Percentiles rank a stretch among this genome's conserved stretches.
phyloP scores from a whole-genome alignment of 148 eudicot species.

The Vaccinium macrocarpon region DNA sequence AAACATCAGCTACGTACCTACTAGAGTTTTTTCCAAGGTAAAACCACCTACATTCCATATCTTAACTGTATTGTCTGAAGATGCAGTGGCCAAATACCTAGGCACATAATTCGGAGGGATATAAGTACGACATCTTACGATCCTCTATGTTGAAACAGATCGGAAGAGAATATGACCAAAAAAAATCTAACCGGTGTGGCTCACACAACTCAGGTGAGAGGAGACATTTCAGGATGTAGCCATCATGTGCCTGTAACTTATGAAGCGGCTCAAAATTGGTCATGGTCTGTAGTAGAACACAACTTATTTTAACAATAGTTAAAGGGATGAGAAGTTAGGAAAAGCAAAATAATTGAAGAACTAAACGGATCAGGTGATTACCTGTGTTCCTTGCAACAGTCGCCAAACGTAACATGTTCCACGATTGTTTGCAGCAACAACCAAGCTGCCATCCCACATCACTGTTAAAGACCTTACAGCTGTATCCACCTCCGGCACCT shows the following conservation, averaged over 20 bases:
- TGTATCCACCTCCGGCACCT: slow-evolving; percentile 99
- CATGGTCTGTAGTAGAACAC: slow-evolving; percentile 67
- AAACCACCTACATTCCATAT: slow-evolving; percentile 93
- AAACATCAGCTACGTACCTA: slow-evolving; percentile 14
- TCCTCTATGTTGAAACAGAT: background rate
- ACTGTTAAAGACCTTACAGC: slow-evolving; percentile 94
- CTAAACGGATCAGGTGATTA: slow-evolving; percentile 18
- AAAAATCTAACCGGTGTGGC: slow-evolving; percentile 53
- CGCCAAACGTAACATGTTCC: slow-evolving; percentile 99
- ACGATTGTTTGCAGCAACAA: slow-evolving; percentile 91
- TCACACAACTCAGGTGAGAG: slow-evolving; percentile 91
- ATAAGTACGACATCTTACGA: background rate
- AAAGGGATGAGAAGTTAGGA: background rate
- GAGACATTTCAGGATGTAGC: slow-evolving; percentile 93
- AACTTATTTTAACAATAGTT: background rate
- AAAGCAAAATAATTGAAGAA: background rate
- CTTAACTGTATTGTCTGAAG: slow-evolving; percentile 87
- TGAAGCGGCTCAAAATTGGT: slow-evolving; percentile 97
- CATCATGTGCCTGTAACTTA: slow-evolving; percentile 90
- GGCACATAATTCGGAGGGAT: slow-evolving; percentile 10
- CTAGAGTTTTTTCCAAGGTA: slow-evolving; percentile 75
- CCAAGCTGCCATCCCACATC: slow-evolving; percentile 98
- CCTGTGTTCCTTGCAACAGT: slow-evolving; percentile 85
- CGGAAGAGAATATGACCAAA: background rate
- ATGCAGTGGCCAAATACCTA: slow-evolving; percentile 97